A percentile compares a stretch with the other conserved stretches of the same genome.
phyloP scores from a whole-genome alignment of 345 rosid genomes.

The Dipteronia sinensis region DNA sequence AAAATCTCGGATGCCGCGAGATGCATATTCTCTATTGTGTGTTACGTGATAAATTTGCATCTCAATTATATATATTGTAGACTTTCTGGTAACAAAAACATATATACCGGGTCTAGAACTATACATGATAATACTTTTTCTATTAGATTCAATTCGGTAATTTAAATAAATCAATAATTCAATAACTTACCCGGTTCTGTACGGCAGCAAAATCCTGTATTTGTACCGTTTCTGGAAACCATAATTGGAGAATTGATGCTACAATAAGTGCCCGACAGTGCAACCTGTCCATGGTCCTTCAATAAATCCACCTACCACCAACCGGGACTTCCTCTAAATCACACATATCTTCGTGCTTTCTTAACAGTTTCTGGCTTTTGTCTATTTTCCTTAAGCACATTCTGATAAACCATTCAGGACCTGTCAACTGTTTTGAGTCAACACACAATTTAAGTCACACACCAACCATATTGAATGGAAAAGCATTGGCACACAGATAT shows the following conservation, averaged over 20 bases:
- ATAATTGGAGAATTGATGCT: neutral
- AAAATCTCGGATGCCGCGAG: too few relatives aligned
- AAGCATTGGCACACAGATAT: neutral
- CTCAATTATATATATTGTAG: too few relatives aligned
- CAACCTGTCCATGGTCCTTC: neutral
- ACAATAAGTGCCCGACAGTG: neutral
- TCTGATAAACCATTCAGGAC: neutral
- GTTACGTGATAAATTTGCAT: too few relatives aligned
- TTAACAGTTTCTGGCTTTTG: neutral
- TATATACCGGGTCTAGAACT: too few relatives aligned
- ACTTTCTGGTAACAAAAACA: too few relatives aligned
- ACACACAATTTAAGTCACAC: neutral
- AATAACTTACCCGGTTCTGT: neutral
- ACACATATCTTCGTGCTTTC: neutral
- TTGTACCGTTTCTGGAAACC: neutral
- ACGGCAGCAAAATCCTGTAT: neutral
- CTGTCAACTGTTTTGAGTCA: neutral
- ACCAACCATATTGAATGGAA: neutral
- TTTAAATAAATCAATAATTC: neutral
- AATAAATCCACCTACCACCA: neutral
- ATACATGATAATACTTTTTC: too few relatives aligned
- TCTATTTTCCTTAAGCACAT: neutral
- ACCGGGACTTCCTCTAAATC: neutral
- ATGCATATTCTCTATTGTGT: too few relatives aligned
- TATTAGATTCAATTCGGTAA: too few relatives aligned